Conservation (phyloP, 768 basidiomycete genomes). For the Arthromyces matolae region DNA sequence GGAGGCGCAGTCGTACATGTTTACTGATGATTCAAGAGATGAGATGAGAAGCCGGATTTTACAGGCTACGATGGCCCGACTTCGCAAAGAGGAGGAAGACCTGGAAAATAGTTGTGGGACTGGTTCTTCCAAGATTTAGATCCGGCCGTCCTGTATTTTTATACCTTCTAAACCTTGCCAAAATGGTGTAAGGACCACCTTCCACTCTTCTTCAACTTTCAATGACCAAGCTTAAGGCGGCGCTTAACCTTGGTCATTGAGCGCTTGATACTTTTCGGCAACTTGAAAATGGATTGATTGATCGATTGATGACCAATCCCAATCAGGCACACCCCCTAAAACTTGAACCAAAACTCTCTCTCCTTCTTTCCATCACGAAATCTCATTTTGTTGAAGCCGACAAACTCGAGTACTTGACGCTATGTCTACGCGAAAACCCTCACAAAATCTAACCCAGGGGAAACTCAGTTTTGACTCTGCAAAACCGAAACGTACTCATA, state of each 20-base stretch:
- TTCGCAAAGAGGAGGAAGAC: constrained; percentile 66
- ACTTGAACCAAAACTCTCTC: constrained; percentile 1
- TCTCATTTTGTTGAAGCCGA: neutral
- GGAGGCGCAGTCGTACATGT: constrained; percentile 42
- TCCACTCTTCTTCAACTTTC: too few relatives aligned
- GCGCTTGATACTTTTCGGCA: too few relatives aligned
- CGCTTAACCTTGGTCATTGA: too few relatives aligned
- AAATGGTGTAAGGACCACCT: too few relatives aligned
- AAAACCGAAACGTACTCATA: constrained; percentile 39
- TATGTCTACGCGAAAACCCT: constrained; percentile 6
- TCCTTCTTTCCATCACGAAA: neutral
- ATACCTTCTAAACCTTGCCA: neutral
- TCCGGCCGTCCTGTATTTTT: neutral
- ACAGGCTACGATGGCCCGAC: constrained; percentile 58
- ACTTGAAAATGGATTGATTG: too few relatives aligned
- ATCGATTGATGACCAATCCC: too few relatives aligned
- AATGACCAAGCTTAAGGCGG: too few relatives aligned
- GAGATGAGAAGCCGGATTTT: constrained; percentile 54
- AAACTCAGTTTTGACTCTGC: constrained; percentile 42
- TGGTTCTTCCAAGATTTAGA: constrained; percentile 11
- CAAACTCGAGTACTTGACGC: neutral
- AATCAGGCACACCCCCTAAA: too few relatives aligned
- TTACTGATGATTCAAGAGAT: constrained; percentile 52
- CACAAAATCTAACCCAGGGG: constrained; percentile 36
- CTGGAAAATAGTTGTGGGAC: constrained; percentile 73